These are phyloP conservation scores for Termitomyces sp. DNA, from an alignment of 768 basidiomycete genomes.

Conservation along the genomic window DNA sequence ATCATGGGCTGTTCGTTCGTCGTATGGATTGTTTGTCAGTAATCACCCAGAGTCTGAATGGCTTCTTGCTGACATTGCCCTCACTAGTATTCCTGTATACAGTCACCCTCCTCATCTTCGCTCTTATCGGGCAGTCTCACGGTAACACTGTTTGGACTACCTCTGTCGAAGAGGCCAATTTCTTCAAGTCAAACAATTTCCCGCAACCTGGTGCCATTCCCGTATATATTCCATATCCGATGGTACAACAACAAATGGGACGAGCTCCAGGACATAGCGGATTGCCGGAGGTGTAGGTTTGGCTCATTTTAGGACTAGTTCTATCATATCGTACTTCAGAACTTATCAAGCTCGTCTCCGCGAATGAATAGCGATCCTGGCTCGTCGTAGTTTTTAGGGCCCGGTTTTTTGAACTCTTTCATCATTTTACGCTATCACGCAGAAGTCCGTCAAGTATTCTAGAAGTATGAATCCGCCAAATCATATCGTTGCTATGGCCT, in stretches of 20 bases:
- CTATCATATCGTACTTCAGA: too few relatives aligned
- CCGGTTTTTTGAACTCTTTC: background rate
- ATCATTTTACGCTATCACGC: background rate
- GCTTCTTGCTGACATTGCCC: background rate
- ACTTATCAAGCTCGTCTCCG: background rate
- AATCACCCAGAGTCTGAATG: background rate
- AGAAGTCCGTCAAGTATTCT: too few relatives aligned
- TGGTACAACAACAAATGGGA: background rate
- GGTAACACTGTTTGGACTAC: constrained; percentile 10
- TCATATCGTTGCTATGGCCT: too few relatives aligned
- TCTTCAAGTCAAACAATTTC: background rate
- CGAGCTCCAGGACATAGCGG: background rate
- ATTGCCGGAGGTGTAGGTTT: background rate
- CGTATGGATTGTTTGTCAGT: constrained; percentile 11
- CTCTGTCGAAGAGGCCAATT: constrained; percentile 5
- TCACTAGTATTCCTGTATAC: constrained; percentile 11
- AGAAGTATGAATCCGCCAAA: too few relatives aligned
- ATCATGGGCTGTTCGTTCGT: constrained; percentile 13
- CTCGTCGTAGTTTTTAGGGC: background rate
- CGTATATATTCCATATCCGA: background rate
- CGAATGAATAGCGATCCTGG: background rate
- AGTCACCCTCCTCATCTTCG: constrained; percentile 5
- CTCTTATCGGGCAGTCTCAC: constrained; percentile 6
- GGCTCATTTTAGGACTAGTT: background rate
- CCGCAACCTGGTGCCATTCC: background rate